Conservation (phyloP, 495 filamentous ascomycete species). For the Penicillium samsonianum region DNA sequence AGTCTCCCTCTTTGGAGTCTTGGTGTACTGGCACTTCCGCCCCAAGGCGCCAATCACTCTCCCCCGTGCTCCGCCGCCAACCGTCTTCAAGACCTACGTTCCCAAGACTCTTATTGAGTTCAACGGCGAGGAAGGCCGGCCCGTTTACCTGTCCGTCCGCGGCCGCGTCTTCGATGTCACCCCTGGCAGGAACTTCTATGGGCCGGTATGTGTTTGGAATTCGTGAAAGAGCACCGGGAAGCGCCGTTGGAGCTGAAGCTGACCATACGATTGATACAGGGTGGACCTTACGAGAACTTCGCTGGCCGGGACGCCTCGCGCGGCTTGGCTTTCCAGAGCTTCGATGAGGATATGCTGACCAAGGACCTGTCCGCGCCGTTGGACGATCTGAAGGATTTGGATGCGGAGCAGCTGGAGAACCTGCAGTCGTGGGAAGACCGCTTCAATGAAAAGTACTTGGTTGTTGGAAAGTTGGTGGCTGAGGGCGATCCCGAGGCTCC, state of each 20-base stretch:
- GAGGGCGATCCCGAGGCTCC: slow-evolving; percentile 61
- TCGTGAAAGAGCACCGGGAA: background rate
- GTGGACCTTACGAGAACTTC: slow-evolving; percentile 91
- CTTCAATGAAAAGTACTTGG: slow-evolving; percentile 89
- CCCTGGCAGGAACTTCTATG: slow-evolving; percentile 86
- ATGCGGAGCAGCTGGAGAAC: slow-evolving; percentile 75
- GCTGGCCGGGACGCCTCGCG: slow-evolving; percentile 92
- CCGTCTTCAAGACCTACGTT: slow-evolving; percentile 90
- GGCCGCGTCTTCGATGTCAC: slow-evolving; percentile 87
- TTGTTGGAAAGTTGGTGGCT: slow-evolving; percentile 87
- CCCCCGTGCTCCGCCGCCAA: slow-evolving; percentile 66
- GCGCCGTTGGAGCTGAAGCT: slow-evolving; percentile 5
- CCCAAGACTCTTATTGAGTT: slow-evolving; percentile 82
- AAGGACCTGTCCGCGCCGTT: slow-evolving; percentile 85
- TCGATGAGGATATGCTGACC: slow-evolving; percentile 95
- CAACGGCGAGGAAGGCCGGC: slow-evolving; percentile 73
- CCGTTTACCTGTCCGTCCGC: slow-evolving; percentile 83
- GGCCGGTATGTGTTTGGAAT: slow-evolving; percentile 54
- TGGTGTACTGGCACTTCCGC: slow-evolving; percentile 68
- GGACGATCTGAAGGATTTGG: slow-evolving; percentile 76
- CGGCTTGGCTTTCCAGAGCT: slow-evolving; percentile 87
- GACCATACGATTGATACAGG: slow-evolving; percentile 36
- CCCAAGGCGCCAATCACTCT: slow-evolving; percentile 60
- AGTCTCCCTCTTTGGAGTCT: slow-evolving; percentile 64
- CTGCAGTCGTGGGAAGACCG: slow-evolving; percentile 88